Evolutionary conservation across 805 yeast species (phyloP), one percentile per base, ranked within the genome.

Genomic region (Starmerella gropengiesseri): DNA sequence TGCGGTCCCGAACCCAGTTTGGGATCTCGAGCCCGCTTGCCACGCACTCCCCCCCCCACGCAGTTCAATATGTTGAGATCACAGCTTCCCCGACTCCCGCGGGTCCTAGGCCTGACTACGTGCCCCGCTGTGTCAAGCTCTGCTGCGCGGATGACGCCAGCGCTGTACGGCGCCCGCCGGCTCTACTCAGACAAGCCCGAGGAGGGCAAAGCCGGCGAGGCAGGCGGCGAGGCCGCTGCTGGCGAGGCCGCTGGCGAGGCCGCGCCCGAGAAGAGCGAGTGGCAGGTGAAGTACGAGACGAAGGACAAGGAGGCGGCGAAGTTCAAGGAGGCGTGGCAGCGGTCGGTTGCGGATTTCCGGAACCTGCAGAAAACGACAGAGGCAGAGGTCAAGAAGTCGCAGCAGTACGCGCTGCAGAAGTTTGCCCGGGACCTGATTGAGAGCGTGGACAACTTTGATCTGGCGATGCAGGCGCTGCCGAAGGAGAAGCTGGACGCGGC

Each of bases 291-390:
- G 59, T 65, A 75, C 49, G 71, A 63, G 27, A 68, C 69, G 43
- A 83, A 66, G 54, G 66, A 61, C 51, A 64, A 66, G 50, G 94
- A 86, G 50, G 68, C 71, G 50, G 86, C 86, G 20, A 85, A 81
- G 54, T 67, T 81, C 66, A 86, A 84, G 63, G 93, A 85, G 62
- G 77, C 78, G 55, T 78, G 81, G 58, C 70, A 84, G 44, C 76
- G 94, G 54, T 73, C 94, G 19, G 73, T 85, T 44, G 95, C 95
- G 20, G 96, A 86, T 62, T 87, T 85, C 78, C 77, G 94, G 56
- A 85, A 83, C 65, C 69, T 86, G 55, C 96, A 86, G 68, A 89
- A 82, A 59, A 78, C 87, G 40, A 84, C 95, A 47, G 81, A 82
- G 65, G 73, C 82, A 54, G 95, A 87, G 60, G 69, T 82, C 43